These are phyloP conservation scores for Paramecium sonneborni DNA, from an alignment of 73 alveolate species.

Conservation along the genomic window DNA sequence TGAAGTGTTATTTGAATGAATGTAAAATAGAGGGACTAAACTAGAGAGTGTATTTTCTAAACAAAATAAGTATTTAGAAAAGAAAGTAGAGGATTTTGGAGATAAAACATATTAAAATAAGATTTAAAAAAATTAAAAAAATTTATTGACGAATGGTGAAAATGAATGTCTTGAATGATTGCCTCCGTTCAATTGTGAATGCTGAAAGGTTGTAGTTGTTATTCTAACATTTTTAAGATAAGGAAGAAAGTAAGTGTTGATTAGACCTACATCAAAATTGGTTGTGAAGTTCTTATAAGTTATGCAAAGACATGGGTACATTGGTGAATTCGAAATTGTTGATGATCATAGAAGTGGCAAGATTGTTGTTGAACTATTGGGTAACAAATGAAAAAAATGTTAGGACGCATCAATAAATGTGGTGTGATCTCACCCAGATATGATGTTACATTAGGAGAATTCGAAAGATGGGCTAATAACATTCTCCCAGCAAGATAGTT, in stretches of 20 bases:
- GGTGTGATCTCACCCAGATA: conserved; percentile 98
- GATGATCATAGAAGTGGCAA: conserved; percentile 98
- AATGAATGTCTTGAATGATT: conserved; percentile 92
- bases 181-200: conserved; percentile 92
- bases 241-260: conserved; percentile 80
- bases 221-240: conserved; percentile 72
- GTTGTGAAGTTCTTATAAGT: conserved; percentile 94
- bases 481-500: conserved; percentile 97
- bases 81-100: neutral
- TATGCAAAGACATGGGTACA: conserved; percentile 97
- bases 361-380: conserved; percentile 92
- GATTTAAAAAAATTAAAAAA: neutral
- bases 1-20: neutral
- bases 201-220: conserved; percentile 94
- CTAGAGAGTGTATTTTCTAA: neutral
- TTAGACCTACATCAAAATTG: conserved; percentile 97
- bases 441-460: conserved; percentile 81
- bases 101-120: neutral
- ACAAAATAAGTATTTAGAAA: neutral
- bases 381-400: neutral
- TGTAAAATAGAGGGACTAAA: neutral
- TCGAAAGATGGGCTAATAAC: conserved; percentile 87
- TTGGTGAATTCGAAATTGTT: conserved; percentile 95
- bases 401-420: conserved; percentile 96
- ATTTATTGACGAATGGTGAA: conserved; percentile 83